Evolutionary conservation across 2,329 filamentous ascomycete species (phyloP).

Genomic region (Penicillium sp.): DNA sequence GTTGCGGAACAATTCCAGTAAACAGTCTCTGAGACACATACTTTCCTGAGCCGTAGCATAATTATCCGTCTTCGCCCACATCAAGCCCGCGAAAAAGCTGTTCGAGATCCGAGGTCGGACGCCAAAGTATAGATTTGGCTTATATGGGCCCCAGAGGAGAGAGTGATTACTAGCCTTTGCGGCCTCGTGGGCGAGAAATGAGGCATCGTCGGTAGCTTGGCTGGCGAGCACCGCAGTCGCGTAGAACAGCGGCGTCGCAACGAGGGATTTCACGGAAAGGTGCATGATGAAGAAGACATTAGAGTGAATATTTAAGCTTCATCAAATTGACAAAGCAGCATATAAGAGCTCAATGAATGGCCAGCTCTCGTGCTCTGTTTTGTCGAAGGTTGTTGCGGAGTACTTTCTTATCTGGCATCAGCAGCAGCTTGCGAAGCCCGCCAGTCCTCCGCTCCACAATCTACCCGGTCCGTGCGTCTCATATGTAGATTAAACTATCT

Average conservation of each 20-base stretch:
- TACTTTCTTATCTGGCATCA: constrained; percentile 29
- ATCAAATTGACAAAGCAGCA: constrained; percentile 23
- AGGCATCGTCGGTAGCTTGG: constrained; percentile 37
- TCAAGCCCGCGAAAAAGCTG: constrained; percentile 78
- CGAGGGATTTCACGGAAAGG: constrained; percentile 32
- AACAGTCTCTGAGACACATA: constrained; percentile 51
- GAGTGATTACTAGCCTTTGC: constrained; percentile 71
- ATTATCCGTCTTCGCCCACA: constrained; percentile 87
- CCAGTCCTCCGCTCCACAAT: constrained; percentile 33
- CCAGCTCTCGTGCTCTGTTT: background rate
- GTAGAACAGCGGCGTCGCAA: constrained; percentile 35
- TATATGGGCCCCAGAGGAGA: constrained; percentile 94
- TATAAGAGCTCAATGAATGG: constrained; percentile 12
- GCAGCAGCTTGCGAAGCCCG: constrained; percentile 16
- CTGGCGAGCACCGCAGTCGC: constrained; percentile 35
- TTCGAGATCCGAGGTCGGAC: constrained; percentile 80
- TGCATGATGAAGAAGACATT: constrained; percentile 38
- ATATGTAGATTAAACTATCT: background rate
- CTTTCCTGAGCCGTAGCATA: constrained; percentile 76
- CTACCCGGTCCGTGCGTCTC: constrained; percentile 41
- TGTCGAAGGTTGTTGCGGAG: constrained; percentile 23
- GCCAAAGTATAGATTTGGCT: constrained; percentile 93
- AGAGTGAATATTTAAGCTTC: constrained; percentile 20
- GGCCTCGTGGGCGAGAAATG: constrained; percentile 45
- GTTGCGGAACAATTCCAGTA: background rate